These are phyloP conservation scores for Plasmodium knowlesi DNA, from an alignment of 169 alveolate species.

Conservation along the genomic window DNA sequence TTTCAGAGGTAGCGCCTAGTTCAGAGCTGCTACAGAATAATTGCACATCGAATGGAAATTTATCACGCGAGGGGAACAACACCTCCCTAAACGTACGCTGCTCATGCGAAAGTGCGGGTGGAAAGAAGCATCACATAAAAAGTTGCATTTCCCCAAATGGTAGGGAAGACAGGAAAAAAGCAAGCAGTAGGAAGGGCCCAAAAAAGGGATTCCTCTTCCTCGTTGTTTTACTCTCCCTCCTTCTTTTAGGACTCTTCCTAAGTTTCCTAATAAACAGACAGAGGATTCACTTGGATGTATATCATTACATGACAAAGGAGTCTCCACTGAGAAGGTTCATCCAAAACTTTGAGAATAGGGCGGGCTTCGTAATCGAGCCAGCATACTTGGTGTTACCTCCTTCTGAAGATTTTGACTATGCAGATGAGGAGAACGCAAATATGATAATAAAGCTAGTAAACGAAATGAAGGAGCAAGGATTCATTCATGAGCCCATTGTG, in stretches of 20 bases:
- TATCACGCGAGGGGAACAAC: not conserved
- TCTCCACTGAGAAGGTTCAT: constrained; percentile 1
- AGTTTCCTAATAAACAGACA: constrained; percentile 8
- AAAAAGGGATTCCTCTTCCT: not conserved
- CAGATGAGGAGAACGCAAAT: constrained; percentile 24
- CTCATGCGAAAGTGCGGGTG: not conserved
- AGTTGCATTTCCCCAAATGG: not conserved
- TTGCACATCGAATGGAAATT: not conserved
- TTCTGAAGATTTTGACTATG: constrained; percentile 20
- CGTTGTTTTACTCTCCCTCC: not conserved
- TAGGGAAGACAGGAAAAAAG: not conserved
- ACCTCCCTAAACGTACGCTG: not conserved
- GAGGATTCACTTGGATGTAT: not conserved
- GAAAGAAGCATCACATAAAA: not conserved
- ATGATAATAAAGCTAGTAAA: constrained; percentile 33
- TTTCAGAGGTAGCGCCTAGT: not conserved
- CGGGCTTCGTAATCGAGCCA: constrained; percentile 53
- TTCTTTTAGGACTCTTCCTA: constrained; percentile 8
- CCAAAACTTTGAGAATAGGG: constrained; percentile 39
- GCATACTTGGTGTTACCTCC: constrained; percentile 52
- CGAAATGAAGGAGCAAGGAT: constrained; percentile 21
- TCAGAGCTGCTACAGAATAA: not conserved
- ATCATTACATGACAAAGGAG: constrained; percentile 15
- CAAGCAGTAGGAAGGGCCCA: not conserved
- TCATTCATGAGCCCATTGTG: constrained; percentile 38